Base-by-base conservation (phyloP, 176 grass and related monocot genomes). In the Zoysia pacifica region DNA sequence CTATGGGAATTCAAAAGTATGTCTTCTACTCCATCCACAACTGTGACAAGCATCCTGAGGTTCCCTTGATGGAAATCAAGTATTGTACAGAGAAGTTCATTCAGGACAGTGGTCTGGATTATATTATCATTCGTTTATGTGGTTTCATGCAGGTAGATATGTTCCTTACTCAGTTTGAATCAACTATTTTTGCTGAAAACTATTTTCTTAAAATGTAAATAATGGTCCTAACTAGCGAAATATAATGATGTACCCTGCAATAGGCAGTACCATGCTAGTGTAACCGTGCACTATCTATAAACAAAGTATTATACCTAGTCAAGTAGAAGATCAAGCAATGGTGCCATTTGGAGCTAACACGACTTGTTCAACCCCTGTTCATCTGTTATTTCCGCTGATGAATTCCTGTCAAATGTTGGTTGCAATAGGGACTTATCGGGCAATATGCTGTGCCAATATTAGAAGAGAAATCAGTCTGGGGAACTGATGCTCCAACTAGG, bases 11-110 rank as follows among this genome's bases (percentile, higher is more conserved):
- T 83, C 90, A 98, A 69, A 98, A 98, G 71, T 94, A 87, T 65
- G 86, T 98, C 53, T 98, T 98, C 62, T 98, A 94, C 73, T 98
- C 95, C 63, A 98, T 98, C 73, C 95, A 98, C 86, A 98, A 98
- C 80, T 98, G 95, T 61, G 92, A 98, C 75, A 90, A 94, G 67
- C 95, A 98, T 83, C 95, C 95, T 9, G 92, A 98, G 78, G 95
- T 98, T 63, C 95, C 95, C 60, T 83, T 98, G 83, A 98, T 98
- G 95, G 92, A 98, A 85, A 98, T 94, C 86, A 98, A 98, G 84
- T 51, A 94, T 84, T 98, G 92, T 53, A 94, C 95, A n/a, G 95
- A 98, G 86, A 98, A 83, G 70, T 98, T 98, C 72, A 87, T 98
- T 81, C 90, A 91, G 83, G 95, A 98, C 74, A 87, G 86, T 82